Base-by-base conservation (phyloP, 352 stramenopile species). In the Phytophthora colocasiae region DNA sequence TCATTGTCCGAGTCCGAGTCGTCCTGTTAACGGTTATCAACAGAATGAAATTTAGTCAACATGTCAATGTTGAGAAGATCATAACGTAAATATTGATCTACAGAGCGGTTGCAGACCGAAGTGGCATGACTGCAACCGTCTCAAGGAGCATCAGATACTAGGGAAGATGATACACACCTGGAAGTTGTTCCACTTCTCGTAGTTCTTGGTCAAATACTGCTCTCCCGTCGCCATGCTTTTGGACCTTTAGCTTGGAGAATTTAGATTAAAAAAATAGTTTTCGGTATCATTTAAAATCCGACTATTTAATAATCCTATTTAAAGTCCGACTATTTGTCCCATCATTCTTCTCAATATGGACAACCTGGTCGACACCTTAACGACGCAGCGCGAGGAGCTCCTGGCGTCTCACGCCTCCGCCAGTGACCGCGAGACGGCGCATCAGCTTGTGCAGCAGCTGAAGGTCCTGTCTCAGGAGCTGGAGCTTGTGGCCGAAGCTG, bases 161-260 rank as follows among this genome's bases (percentile, higher is more conserved):
- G 41, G 26, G 36, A 40, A 5, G 32, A 43, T 12, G 27, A 17
- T 17, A 49, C 67, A 32, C 40, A 93, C 87, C 77, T 89, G 79
- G 53, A 96, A 94, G 54, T 93, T 85, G 71, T 92, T 84, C 87
- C 87, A 96, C 66, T 94, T 96, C 75, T 92, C 80, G 72, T 96
- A 96, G 52, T 91, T 96, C 72, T 96, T 90, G 75, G 69, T 92
- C 65, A 96, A 75, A 67, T 81, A 96, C 54, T 93, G 52, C 52
- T 95, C 86, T 53, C 75, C 66, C 46, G 80, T 67, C 55, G 73
- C 58, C 73, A 81, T 81, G 17, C 22, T 62, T n/a, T 10, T 22
- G 22, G 40, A 31, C 24, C 6, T 8, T 5, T 4, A 22, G 22
- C 22, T 22, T 49, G 27, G 58, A 63, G 15, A 24, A 40, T 51